Base-by-base conservation (phyloP, 2,329 filamentous ascomycete species). In the Colletotrichum magnum region DNA sequence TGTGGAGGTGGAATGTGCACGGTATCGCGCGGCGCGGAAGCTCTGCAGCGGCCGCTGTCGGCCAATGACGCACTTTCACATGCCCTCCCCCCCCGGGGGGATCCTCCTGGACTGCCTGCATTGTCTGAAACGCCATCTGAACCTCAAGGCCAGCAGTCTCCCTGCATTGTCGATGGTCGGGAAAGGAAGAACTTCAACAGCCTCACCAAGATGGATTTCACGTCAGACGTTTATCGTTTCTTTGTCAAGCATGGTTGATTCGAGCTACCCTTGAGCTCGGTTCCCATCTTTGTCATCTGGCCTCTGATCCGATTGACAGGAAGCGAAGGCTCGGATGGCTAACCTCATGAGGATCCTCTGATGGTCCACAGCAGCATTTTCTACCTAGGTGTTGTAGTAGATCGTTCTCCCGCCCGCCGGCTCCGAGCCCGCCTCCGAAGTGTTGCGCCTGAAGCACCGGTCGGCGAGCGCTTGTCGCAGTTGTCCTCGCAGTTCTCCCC, bases 51-150 rank as follows among this genome's bases (percentile, higher is more conserved):
- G n/a, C 47, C 21, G 24, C 28, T 52, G 26, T 54, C 48, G 50
- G 56, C 66, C 62, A 69, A 66, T 69, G 66, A 69, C 66, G 62
- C 62, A 69, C 56, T 69, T 69, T 69, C 66, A 69, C 66, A 69
- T 69, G 66, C 54, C 53, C 57, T 50, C n/a, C 24, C 24, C 24
- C 43, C 43, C 32, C 18, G 18, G 53, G 48, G 41, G 54, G 66
- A 28, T 45, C 43, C 24, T 60, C 56, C 66, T 63, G 32, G 12
- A 39, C 28, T 32, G 54, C 54, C 50, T 56, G 66, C 39, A 36
- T 45, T 26, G 41, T 59, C 54, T 65, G 66, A 65, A 65, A 69
- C 66, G 32, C 39, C 53, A 48, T 65, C 61, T 69, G 48, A 58
- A 64, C 54, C 12, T 65, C 43, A 50, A 41, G 10, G 5, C 45